Conservation (phyloP, 345 rosid species). For the Eucalyptus viminalis region DNA sequence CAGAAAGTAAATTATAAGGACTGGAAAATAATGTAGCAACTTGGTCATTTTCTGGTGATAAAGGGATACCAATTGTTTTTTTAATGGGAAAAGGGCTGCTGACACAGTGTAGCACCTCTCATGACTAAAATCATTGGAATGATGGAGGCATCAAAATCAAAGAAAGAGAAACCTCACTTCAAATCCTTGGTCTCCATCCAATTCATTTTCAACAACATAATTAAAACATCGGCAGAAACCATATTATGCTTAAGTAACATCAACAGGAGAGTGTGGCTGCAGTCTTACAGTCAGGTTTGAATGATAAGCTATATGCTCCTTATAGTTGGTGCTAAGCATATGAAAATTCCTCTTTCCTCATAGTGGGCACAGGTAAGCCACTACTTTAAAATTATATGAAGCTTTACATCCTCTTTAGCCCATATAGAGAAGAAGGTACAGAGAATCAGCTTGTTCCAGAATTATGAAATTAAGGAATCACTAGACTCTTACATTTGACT, state of each 20-base stretch:
- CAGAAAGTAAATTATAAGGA: background rate
- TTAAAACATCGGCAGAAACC: background rate
- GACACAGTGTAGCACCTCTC: background rate
- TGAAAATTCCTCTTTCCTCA: background rate
- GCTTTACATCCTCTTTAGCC: background rate
- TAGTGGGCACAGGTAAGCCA: background rate
- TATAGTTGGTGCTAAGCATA: background rate
- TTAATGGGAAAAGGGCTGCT: background rate
- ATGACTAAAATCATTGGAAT: background rate
- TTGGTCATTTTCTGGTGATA: background rate
- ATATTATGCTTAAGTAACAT: background rate
- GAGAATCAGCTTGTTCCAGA: background rate
- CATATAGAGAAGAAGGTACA: background rate
- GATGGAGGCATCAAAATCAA: background rate
- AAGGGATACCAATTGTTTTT: background rate
- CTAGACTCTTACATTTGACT: background rate
- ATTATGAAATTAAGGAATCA: background rate
- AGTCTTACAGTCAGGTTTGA: background rate
- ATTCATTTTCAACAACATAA: background rate
- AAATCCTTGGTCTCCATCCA: background rate
- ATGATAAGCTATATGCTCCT: background rate
- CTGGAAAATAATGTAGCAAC: background rate
- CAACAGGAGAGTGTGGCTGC: background rate
- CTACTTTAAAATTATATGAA: background rate
- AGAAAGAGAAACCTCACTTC: background rate